A percentile compares a stretch with the other conserved stretches of the same genome.
Conservation (phyloP, 2,329 filamentous ascomycete genomes). For the Claviceps cyperi region DNA sequence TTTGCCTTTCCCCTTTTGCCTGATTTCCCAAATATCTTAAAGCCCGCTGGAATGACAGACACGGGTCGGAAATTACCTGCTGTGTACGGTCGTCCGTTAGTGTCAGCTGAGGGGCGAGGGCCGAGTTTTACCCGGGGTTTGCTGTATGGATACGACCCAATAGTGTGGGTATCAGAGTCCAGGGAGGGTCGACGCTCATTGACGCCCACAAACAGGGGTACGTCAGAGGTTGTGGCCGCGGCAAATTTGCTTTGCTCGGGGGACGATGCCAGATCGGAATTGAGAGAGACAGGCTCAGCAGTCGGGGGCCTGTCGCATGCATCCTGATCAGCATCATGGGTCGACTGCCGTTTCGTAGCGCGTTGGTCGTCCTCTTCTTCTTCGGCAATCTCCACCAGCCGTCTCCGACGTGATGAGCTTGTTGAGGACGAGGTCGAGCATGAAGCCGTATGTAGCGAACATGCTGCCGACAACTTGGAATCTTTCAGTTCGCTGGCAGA, state of each 20-base stretch:
- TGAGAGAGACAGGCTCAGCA: conserved; percentile 30
- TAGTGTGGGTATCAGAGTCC: conserved; percentile 34
- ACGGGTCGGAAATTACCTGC: conserved; percentile 54
- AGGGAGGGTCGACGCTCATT: conserved; percentile 30
- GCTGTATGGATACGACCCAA: conserved; percentile 29
- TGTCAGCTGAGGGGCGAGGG: conserved; percentile 64
- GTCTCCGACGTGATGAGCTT: conserved; percentile 61
- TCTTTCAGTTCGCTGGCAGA: conserved; percentile 70
- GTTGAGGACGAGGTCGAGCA: conserved; percentile 75
- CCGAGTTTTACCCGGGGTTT: conserved; percentile 82
- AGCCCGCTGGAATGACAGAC: conserved; percentile 65
- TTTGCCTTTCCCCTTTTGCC: conserved; percentile 30
- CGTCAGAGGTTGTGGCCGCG: conserved; percentile 29
- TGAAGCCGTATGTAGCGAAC: conserved; percentile 76
- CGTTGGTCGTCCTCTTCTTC: conserved; percentile 64
- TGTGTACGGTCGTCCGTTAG: conserved; percentile 44
- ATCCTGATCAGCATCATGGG: conserved; percentile 28
- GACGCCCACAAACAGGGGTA: conserved; percentile 36
- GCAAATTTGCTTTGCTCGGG: conserved; percentile 36
- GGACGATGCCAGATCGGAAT: conserved; percentile 35
- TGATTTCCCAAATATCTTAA: conserved; percentile 52
- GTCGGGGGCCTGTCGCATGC: conserved; percentile 12
- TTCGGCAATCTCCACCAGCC: conserved; percentile 86
- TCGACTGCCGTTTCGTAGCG: conserved; percentile 44
- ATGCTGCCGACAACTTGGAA: conserved; percentile 72